These are phyloP conservation scores for Protomyces inundatus DNA, from an alignment of 1,139 yeast species.

Conservation along the genomic window DNA sequence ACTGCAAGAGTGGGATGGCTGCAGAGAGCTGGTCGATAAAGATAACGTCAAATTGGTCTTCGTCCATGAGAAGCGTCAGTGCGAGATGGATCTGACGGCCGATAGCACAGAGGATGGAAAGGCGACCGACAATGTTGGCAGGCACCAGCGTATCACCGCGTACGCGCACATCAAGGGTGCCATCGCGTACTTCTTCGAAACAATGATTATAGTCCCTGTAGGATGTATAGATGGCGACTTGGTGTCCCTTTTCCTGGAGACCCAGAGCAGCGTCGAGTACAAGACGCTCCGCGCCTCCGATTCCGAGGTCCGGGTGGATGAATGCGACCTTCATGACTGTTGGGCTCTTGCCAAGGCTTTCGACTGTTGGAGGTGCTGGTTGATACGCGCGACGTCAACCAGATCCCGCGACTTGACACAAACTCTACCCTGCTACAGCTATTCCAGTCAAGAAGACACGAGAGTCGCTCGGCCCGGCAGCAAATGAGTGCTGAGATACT, in stretches of 20 bases:
- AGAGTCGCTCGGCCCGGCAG: neutral
- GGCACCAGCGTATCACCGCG: constrained; percentile 73
- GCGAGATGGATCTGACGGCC: constrained; percentile 71
- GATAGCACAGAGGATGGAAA: constrained; percentile 77
- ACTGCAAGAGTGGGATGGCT: constrained; percentile 67
- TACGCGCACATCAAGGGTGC: constrained; percentile 57
- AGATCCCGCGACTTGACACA: no score
- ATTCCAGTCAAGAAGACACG: no score
- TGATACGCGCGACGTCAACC: no score
- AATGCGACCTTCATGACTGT: constrained; percentile 62
- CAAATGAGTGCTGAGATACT: constrained; percentile 11
- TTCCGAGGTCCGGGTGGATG: constrained; percentile 92
- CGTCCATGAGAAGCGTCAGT: constrained; percentile 45
- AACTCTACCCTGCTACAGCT: no score
- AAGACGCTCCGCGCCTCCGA: constrained; percentile 94
- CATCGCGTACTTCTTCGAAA: constrained; percentile 73
- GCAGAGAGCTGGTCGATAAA: constrained; percentile 85
- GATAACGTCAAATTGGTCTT: constrained; percentile 58
- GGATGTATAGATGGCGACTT: constrained; percentile 70
- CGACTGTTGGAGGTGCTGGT: no score
- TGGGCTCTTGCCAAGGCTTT: neutral
- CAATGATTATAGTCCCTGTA: constrained; percentile 84
- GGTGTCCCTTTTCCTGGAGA: constrained; percentile 61
- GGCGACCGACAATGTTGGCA: constrained; percentile 56
- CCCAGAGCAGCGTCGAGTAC: constrained; percentile 95